Evolutionary conservation across 2,329 filamentous ascomycete genomes (phyloP).

Genomic region (Claviceps lovelessii): DNA sequence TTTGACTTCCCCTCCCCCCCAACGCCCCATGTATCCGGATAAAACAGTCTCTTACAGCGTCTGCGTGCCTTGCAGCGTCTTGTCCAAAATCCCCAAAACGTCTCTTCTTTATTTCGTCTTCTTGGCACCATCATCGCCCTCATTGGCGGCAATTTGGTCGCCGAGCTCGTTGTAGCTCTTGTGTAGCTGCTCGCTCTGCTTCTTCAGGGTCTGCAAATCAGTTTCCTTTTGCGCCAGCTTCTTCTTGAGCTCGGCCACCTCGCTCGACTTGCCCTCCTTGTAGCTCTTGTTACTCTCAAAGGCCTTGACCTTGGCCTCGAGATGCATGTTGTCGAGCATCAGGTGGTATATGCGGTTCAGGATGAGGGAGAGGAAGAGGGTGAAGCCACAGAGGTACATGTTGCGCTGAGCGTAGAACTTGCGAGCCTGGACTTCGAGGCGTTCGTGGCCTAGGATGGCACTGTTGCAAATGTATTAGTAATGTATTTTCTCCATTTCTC

Average conservation of each 20-base stretch:
- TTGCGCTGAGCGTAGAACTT: slow-evolving; percentile 99
- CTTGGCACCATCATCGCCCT: slow-evolving; percentile 36
- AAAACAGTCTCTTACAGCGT: too few relatives aligned
- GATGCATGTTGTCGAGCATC: slow-evolving; percentile 79
- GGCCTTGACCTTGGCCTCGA: slow-evolving; percentile 81
- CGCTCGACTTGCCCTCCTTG: slow-evolving; percentile 57
- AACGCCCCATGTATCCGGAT: too few relatives aligned
- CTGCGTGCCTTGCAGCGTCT: too few relatives aligned
- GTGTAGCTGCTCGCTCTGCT: slow-evolving; percentile 72
- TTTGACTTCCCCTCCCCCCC: too few relatives aligned
- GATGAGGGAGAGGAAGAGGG: slow-evolving; percentile 94
- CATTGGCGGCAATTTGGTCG: slow-evolving; percentile 58
- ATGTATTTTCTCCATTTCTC: background rate
- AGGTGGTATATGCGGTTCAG: slow-evolving; percentile 98
- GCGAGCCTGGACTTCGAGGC: slow-evolving; percentile 95
- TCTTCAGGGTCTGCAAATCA: slow-evolving; percentile 79
- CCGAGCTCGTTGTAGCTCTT: slow-evolving; percentile 76
- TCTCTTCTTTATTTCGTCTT: slow-evolving; percentile 30
- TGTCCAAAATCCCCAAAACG: too few relatives aligned
- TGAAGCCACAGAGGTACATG: slow-evolving; percentile 99
- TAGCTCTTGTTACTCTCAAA: slow-evolving; percentile 65
- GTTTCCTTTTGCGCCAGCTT: slow-evolving; percentile 66
- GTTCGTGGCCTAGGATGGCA: slow-evolving; percentile 74
- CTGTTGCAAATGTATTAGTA: slow-evolving; percentile 12
- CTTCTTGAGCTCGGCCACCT: slow-evolving; percentile 55